Percentiles rank a stretch among this genome's conserved stretches.
phyloP scores from a whole-genome alignment of 2,329 filamentous ascomycete species.

The Ophiognomonia clavigignenti-juglandacearum region DNA sequence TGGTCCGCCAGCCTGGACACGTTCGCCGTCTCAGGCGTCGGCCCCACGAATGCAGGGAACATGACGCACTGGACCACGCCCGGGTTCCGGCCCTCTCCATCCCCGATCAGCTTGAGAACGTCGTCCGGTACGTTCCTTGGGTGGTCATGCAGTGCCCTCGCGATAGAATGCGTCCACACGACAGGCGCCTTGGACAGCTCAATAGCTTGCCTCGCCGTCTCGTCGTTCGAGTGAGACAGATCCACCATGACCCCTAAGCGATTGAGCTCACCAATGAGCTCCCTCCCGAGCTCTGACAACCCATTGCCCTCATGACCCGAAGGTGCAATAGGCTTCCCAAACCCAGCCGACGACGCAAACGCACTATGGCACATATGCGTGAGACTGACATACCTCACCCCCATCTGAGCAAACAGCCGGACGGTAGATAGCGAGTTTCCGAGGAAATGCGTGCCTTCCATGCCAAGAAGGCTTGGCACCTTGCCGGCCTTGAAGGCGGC shows the following conservation, averaged over 20 bases:
- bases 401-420: slow-evolving; percentile 27
- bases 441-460: slow-evolving; percentile 29
- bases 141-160: slow-evolving; percentile 18
- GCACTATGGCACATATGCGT: slow-evolving; percentile 26
- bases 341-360: slow-evolving; percentile 22
- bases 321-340: slow-evolving; percentile 19
- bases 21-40: slow-evolving; percentile 18
- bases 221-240: slow-evolving; percentile 26
- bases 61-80: slow-evolving; percentile 37
- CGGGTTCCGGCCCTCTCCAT: slow-evolving; percentile 22
- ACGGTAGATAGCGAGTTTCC: slow-evolving; percentile 30
- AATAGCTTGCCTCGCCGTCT: slow-evolving; percentile 21
- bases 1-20: slow-evolving; percentile 30
- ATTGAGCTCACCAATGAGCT: slow-evolving; percentile 30
- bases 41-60: slow-evolving; percentile 22
- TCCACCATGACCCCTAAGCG: slow-evolving; percentile 28
- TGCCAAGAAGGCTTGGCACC: slow-evolving; percentile 24
- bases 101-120: slow-evolving; percentile 27
- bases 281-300: slow-evolving; percentile 23
- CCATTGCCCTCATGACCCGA: slow-evolving; percentile 17
- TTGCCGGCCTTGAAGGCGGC: slow-evolving; percentile 18
- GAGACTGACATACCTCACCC: slow-evolving; percentile 29
- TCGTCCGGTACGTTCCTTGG: slow-evolving; percentile 36
- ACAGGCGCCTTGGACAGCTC: slow-evolving; percentile 22
- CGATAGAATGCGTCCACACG: slow-evolving; percentile 29